Conservation (phyloP, 257 asterid genomes). For the Henckelia pumila region DNA sequence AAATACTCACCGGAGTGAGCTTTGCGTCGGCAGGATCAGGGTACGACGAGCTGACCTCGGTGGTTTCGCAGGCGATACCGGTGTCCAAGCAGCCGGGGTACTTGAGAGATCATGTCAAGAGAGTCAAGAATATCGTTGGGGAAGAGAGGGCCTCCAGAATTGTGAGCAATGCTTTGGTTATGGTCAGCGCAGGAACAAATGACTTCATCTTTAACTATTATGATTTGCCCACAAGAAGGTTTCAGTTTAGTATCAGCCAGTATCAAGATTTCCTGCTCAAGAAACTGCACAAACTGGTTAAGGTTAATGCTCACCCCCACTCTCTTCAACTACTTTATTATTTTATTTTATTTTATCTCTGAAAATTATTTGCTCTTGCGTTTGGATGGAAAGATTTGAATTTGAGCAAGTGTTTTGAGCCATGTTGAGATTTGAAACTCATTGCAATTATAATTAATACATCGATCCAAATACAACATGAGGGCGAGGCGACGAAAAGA, state of each 20-base stretch:
- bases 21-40: constrained; percentile 87
- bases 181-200: constrained; percentile 65
- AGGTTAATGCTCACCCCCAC: constrained; percentile 36
- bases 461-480: no score
- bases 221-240: constrained; percentile 48
- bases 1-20: constrained; percentile 58
- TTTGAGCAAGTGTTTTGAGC: no score
- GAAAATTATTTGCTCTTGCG: no score
- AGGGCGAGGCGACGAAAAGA: no score
- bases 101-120: constrained; percentile 36
- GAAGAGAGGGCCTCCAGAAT: constrained; percentile 34
- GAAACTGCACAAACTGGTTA: constrained; percentile 43
- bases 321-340: not conserved
- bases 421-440: no score
- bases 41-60: constrained; percentile 59
- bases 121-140: constrained; percentile 44
- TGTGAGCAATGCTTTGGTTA: constrained; percentile 41
- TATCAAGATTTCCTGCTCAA: constrained; percentile 55
- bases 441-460: no score
- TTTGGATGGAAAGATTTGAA: no score
- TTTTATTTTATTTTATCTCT: not conserved
- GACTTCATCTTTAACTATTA: constrained; percentile 57
- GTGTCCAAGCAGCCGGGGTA: constrained; percentile 40
- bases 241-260: constrained; percentile 35
- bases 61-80: constrained; percentile 42